Conservation (phyloP, 768 basidiomycete species). For the Trametes punicea region DNA sequence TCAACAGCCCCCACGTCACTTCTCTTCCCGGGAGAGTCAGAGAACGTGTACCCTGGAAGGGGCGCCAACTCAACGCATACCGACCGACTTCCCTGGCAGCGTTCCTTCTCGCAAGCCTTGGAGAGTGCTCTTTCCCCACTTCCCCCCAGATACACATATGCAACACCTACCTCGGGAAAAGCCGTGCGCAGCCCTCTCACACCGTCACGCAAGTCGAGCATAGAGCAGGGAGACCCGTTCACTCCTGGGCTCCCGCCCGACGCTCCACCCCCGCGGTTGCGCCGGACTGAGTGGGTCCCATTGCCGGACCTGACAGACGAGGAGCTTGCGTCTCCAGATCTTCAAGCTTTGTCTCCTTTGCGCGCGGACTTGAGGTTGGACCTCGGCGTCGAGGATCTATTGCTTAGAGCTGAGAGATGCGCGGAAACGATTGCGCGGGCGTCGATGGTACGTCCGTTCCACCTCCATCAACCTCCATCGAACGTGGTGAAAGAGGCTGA, state of each 20-base stretch:
- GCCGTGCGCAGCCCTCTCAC: not conserved
- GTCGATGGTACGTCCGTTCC: conserved; percentile 13
- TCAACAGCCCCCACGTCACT: conserved; percentile 13
- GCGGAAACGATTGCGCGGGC: conserved; percentile 16
- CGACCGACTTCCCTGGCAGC: conserved; percentile 12
- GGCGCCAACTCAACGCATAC: not conserved
- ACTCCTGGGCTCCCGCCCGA: not conserved
- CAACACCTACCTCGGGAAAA: not conserved
- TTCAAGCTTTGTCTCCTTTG: conserved; percentile 1
- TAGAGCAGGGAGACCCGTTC: not conserved
- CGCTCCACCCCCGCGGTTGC: conserved; percentile 9
- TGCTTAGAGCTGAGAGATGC: conserved; percentile 13
- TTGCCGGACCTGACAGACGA: conserved; percentile 12
- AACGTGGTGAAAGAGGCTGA: not conserved
- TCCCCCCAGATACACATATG: not conserved
- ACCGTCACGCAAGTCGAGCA: not conserved
- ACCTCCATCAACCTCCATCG: no score
- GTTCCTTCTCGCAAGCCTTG: not conserved
- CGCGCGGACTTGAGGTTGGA: conserved; percentile 10
- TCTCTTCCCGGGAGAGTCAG: conserved; percentile 1
- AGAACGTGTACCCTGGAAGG: not conserved
- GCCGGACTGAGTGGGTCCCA: conserved; percentile 10
- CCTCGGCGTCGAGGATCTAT: conserved; percentile 14
- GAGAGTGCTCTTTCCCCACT: conserved; percentile 5
- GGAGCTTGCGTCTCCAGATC: not conserved